Evolutionary conservation across 2,329 filamentous ascomycete species (phyloP), one percentile per base, ranked within the genome.

Genomic region (Cordyceps tenuipes): DNA sequence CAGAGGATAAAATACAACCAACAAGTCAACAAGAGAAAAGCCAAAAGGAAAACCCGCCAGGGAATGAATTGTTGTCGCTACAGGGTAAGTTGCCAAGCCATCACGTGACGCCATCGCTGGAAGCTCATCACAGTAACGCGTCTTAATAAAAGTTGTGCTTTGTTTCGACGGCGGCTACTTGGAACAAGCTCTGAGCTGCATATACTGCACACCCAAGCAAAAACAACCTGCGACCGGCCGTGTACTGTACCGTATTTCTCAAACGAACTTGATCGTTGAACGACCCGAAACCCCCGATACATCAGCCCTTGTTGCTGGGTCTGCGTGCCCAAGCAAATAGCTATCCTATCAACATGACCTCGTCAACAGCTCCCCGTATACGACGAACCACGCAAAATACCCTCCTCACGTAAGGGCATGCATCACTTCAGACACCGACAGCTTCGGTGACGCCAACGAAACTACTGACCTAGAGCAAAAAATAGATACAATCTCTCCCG

Each of bases 401-500:
- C 48, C 76, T 79, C 60, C 74, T 78, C 66, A 78, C 77, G 77
- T 79, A 70, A 63, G 76, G 63, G 5, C 21, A 19, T 17, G 23
- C 23, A 13, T 15, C 9, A 34, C 3, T 5, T 21, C 9, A 26
- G 31, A 41, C n/a, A 41, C 26, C 12, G 2, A 19, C 17, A 29
- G 10, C 19, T 43, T 3, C 1, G 6, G 3, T 34, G 12, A 12
- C 10, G 3, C 5, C n/a, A 12, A 23, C 29, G 3, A 7, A 31
- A 43, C 26, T n/a, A 21, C 34, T 55, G n/a, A 47, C 19, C 13
- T 10, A 53, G 19, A 63, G 67, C 12, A 23, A 21, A 21, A 0
- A 31, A 21, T n/a, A 87, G 84, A 62, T 86, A 86, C 65, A 80
- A 84, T 61, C 72, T 86, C 36, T 73, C 78, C 47, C 77, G 80